phyloP scores from a whole-genome alignment of 805 yeast species.

The Spathaspora girioi region DNA sequence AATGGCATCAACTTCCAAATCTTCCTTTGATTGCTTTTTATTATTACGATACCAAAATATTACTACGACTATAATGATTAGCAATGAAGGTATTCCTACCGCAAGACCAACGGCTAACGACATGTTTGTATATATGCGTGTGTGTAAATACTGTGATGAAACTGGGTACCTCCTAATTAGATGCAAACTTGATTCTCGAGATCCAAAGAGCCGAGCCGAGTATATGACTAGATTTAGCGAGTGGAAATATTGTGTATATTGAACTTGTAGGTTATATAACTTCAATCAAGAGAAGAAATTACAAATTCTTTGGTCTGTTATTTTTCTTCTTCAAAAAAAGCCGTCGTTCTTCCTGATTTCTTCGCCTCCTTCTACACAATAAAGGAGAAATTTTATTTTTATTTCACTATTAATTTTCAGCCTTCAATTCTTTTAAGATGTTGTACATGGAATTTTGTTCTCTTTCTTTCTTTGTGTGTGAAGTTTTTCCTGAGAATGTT shows the following conservation, averaged over 20 bases:
- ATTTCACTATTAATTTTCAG: too few species aligned
- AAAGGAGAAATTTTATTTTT: not conserved
- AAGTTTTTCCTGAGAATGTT: not conserved
- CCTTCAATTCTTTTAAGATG: not conserved
- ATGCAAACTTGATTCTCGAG: too few species aligned
- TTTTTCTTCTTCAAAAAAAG: not conserved
- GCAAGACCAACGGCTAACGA: conserved; percentile 39
- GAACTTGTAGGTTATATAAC: not conserved
- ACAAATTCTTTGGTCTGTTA: not conserved
- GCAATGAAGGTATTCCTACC: conserved; percentile 36
- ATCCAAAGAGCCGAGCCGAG: too few species aligned
- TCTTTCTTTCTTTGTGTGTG: not conserved
- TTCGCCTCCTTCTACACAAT: not conserved
- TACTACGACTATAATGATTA: conserved; percentile 21
- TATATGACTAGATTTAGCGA: not conserved
- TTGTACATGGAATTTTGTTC: not conserved
- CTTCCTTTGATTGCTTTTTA: conserved; percentile 30
- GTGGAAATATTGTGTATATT: not conserved
- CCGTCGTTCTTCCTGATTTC: not conserved
- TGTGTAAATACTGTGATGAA: not conserved
- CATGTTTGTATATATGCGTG: conserved; percentile 7
- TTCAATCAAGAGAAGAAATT: not conserved
- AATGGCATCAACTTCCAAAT: conserved; percentile 20
- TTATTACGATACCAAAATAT: conserved; percentile 28
- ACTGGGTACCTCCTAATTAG: too few species aligned